Evolutionary conservation across 2,329 filamentous ascomycete genomes (phyloP), one percentile per base, ranked within the genome.

Genomic region (Pestalotiopsis sp.): DNA sequence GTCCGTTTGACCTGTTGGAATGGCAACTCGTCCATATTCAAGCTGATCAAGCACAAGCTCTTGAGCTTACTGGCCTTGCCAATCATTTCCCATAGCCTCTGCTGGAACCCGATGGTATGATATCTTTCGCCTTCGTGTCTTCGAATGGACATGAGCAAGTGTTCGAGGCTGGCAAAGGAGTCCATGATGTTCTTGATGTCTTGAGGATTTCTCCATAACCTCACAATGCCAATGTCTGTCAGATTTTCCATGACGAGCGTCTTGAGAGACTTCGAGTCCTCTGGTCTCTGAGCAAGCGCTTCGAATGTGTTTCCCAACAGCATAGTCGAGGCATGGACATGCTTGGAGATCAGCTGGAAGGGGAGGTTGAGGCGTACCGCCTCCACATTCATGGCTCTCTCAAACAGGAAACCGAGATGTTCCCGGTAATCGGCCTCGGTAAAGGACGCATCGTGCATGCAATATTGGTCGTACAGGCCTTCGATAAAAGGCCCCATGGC

Each of bases 281-380:
- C 81, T 1, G 81, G 79, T 6, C 86, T 80, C 38, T 78, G 75
- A 3, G 82, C 82, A 64, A 87, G 77, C 3, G 83, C 84, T 70
- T 85, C 84, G 68, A 88, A 77, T 3, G 83, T 85, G 68, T 86
- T 87, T 65, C 84, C 85, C 17, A 88, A 77, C n/a, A 87, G 82
- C 71, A 85, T 81, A 11, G 85, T 87, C 20, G 84, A 81, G 58
- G 84, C 82, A 68, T 80, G 80, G 69, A 81, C 84, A 69, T 83
- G 78, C 11, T 78, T 77, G 17, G 82, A 83, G 12, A 86, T 80
- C 9, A 87, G 78, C 71, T 86, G 84, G 69, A 86, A 86, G 3
- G 86, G 86, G 4, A 88, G 80, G 69, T 83, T 85, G 25, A 88
- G 75, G 57, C 84, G 83, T n/a, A 87, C 73, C 3, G 84, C 78